Base-by-base conservation (phyloP, 306 rosid species). In the Cicer pinnatifidum region DNA sequence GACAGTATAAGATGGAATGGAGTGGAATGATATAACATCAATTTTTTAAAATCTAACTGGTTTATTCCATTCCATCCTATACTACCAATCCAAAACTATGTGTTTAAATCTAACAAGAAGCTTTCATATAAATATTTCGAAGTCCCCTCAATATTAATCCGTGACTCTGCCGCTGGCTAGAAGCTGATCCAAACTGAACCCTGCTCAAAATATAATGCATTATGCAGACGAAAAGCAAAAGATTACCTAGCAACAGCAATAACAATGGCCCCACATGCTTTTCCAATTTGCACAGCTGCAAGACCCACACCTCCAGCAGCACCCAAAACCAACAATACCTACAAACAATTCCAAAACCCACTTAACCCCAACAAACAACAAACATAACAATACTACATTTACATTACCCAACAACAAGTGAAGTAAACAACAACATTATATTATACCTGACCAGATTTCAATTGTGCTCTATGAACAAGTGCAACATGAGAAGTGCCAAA, bases 251-350 rank as follows among this genome's bases (percentile, higher is more conserved):
- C 96, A 28, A 91, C 96, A 6, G 96, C 98, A 79, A 94, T 87
- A 67, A 94, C 97, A 88, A 83, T 38, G 58, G 96, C 97, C 16
- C 97, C 96, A 51, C 87, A 78, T 10, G 86, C 86, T 85, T 91
- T 94, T 59, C 99, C 97, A 48, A 94, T 91, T 76, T 94, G 98
- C 40, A 94, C 89, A 53, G 99, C 95, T 51, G 97, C 91, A 78
- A 94, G 85, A 50, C 99, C 97, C 37, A 91, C 99, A 8, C 96
- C 99, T 28, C 99, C 97, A 17, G 97, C 97, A 6, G 97, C 99
- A 74, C 96, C 99, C 68, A 94, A 91, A 75, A 94, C 95, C 82
- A 94, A 68, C 84, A 94, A 78, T 20, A 94, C 98, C 98, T 92
- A 65, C 45, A 79, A 43, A 43, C 54, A 65, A 66, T 46, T 50